Percentiles rank a stretch among this genome's conserved stretches.
Conservation (phyloP, 1,139 yeast genomes). For the Kazachstania sp. region DNA sequence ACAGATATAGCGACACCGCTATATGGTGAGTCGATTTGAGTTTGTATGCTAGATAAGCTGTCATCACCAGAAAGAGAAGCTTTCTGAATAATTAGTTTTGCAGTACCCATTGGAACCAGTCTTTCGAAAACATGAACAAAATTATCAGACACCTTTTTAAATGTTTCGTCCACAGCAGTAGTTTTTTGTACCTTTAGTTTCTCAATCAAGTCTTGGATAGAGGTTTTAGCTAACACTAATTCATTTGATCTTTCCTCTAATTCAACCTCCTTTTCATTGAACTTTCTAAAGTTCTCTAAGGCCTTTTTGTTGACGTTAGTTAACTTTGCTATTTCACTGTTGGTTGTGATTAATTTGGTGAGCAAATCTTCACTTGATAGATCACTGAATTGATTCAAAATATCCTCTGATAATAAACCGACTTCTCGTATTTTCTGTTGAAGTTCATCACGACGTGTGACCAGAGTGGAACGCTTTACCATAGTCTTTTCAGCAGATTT, state of each 20-base stretch:
- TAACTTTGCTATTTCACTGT: conserved; percentile 52
- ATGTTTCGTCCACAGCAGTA: conserved; percentile 72
- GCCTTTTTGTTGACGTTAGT: conserved; percentile 87
- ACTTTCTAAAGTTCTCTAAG: conserved; percentile 70
- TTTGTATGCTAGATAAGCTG: conserved; percentile 17
- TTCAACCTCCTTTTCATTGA: conserved; percentile 64
- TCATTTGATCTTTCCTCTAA: conserved; percentile 59
- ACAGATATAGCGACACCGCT: conserved; percentile 82
- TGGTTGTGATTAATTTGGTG: conserved; percentile 46
- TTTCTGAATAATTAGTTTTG: conserved; percentile 55
- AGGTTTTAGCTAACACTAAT: conserved; percentile 57
- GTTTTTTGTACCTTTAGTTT: conserved; percentile 72
- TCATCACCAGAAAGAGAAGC: conserved; percentile 20
- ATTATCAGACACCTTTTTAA: conserved; percentile 63
- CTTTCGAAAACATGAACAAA: conserved; percentile 69
- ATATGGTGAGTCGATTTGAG: conserved; percentile 43
- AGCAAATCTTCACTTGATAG: conserved; percentile 47
- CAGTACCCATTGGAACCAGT: conserved; percentile 79
- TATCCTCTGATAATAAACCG: conserved; percentile 84
- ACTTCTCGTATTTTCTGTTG: conserved; percentile 69
- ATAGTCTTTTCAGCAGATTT: conserved; percentile 59
- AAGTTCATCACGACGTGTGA: conserved; percentile 60
- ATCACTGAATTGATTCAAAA: conserved; percentile 45
- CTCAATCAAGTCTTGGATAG: conserved; percentile 67
- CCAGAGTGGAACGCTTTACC: conserved; percentile 54